Evolutionary conservation across 2,329 filamentous ascomycete genomes (phyloP), one percentile per base, ranked within the genome.

Genomic region (Diaporthe ampelina): DNA sequence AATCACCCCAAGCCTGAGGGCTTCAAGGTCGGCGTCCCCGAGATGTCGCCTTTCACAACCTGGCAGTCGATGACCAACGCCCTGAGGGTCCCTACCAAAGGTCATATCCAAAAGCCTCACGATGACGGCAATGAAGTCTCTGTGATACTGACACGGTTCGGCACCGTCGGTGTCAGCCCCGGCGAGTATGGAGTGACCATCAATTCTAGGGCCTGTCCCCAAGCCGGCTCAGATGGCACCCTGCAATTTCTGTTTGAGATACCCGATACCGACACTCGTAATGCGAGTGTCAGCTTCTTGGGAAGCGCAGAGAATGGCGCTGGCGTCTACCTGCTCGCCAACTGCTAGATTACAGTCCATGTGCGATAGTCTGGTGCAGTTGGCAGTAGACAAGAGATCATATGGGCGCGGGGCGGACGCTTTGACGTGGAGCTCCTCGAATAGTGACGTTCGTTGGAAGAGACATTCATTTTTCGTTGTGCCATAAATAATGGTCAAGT

Each of bases 221-320:
- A 58, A 48, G 52, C 70, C 7, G n/a, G 24, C 4, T 48, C 10
- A 56, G 58, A 69, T 9, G 69, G 69, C 1, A 69, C 67, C 17
- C 68, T 76, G 29, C 67, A 69, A 10, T 76, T 74, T 26, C 35
- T 76, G 15, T 74, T 76, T 50, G 74, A 76, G 74, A 65, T 76
- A 43, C 74, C 74, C 54, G 52, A 35, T n/a, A 74, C 72, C 9
- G 74, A 76, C 56, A 43, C 61, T 59, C 74, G 72, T 70, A 56
- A 76, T 68, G 74, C 68, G 29, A 76, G 74, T 29, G 72, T 76
- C 48, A 59, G 61, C 43, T 76, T 76, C 15, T 43, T 72, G n/a
- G 74, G 52, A 17, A 52, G 37, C 52, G 65, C 48, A 32, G 68
- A 74, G 32, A 61, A 74, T 48, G 74, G 72, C 15, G 59, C 72